Conservation (phyloP, 805 yeast species). For the Sugiyamaella floridensis region DNA sequence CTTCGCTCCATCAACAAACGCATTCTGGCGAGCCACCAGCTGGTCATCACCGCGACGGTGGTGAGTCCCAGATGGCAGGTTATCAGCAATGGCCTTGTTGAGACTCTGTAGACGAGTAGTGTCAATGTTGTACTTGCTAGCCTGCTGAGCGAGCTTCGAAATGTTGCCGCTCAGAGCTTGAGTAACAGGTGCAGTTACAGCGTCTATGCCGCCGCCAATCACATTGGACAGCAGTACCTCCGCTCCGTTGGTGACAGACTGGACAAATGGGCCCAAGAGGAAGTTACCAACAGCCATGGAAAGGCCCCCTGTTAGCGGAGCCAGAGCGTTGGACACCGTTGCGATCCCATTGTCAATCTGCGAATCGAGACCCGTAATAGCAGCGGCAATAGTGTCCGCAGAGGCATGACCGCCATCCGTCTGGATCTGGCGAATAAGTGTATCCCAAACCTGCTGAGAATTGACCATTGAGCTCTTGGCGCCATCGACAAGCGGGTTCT, state of each 20-base stretch:
- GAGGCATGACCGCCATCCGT: conserved; percentile 3
- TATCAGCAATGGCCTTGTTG: background rate
- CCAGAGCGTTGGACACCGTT: conserved; percentile 15
- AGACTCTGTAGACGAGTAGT: conserved; percentile 3
- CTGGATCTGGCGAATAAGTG: background rate
- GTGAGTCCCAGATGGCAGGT: background rate
- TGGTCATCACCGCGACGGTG: background rate
- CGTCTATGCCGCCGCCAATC: conserved; percentile 19
- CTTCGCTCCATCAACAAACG: conserved; percentile 1
- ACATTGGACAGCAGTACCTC: conserved; percentile 24
- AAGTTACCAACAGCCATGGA: conserved; percentile 21
- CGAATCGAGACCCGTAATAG: conserved; percentile 26
- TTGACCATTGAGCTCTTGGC: conserved; percentile 1
- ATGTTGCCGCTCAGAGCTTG: background rate
- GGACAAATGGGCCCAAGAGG: conserved; percentile 24
- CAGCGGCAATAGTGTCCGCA: conserved; percentile 6
- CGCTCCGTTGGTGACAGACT: conserved; percentile 27
- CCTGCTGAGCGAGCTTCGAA: conserved; percentile 1
- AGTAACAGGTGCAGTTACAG: conserved; percentile 1
- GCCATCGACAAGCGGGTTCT: background rate
- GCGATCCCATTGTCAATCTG: conserved; percentile 26
- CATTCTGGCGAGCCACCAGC: background rate
- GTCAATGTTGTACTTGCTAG: conserved; percentile 6
- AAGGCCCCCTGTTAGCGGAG: conserved; percentile 20
- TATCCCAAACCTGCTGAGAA: background rate